Conservation (phyloP, 805 yeast genomes). For the Candida gorgasii region DNA sequence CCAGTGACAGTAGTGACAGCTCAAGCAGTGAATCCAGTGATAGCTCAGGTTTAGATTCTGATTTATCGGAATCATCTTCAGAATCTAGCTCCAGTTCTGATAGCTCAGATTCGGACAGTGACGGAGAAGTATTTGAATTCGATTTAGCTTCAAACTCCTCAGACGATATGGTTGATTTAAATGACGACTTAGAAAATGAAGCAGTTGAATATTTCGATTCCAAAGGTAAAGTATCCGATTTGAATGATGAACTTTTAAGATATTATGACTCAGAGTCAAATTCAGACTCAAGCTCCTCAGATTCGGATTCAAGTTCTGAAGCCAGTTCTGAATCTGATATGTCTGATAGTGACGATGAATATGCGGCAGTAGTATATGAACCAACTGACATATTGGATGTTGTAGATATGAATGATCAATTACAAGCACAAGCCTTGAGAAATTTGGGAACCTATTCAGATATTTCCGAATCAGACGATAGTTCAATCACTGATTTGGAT, state of each 20-base stretch:
- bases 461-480: conserved; percentile 19
- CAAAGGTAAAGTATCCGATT: conserved; percentile 26
- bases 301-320: conserved; percentile 7
- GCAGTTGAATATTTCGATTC: conserved; percentile 25
- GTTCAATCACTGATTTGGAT: conserved; percentile 24
- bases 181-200: conserved; percentile 37
- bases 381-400: conserved; percentile 34
- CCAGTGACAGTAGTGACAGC: conserved; percentile 2
- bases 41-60: conserved; percentile 3
- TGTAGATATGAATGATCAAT: conserved; percentile 40
- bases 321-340: conserved; percentile 7
- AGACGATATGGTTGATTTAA: conserved; percentile 24
- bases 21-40: background rate
- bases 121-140: conserved; percentile 32
- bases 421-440: conserved; percentile 33
- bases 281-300: conserved; percentile 9
- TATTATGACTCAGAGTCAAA: conserved; percentile 24
- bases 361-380: conserved; percentile 20
- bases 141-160: conserved; percentile 18
- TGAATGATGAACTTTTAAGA: conserved; percentile 32
- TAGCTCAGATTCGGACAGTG: conserved; percentile 9
- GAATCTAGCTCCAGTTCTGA: conserved; percentile 12
- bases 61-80: conserved; percentile 3
- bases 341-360: conserved; percentile 10
- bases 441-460: conserved; percentile 18